These are phyloP conservation scores for Geranomyces michiganensis DNA, from an alignment of 192 early-diverging fungal species.

Conservation along the genomic window DNA sequence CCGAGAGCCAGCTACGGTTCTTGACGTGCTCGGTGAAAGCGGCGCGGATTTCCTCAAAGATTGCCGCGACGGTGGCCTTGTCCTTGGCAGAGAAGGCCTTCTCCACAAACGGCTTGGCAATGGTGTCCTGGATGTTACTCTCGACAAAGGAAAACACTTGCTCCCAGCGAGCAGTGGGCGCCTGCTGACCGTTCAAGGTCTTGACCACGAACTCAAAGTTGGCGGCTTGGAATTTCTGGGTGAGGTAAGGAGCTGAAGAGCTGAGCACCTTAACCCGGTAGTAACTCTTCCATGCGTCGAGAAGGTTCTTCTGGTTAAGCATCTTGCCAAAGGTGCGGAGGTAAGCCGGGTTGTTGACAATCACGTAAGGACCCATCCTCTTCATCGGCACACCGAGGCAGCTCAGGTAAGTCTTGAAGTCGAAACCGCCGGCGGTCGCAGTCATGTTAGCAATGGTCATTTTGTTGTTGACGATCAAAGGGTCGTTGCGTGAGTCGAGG, in stretches of 20 bases:
- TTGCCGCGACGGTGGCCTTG: background rate
- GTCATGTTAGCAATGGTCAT: background rate
- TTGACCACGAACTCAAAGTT: background rate
- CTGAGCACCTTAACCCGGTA: background rate
- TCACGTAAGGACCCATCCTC: background rate
- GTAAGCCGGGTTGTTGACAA: conserved; percentile 19
- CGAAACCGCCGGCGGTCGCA: background rate
- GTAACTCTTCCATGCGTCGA: background rate
- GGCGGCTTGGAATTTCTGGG: background rate
- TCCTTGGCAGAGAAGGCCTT: conserved; percentile 7
- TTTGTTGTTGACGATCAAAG: background rate
- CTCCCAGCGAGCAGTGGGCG: background rate
- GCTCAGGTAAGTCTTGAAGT: background rate
- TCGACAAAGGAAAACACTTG: background rate
- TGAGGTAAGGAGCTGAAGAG: background rate
- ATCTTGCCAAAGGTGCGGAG: background rate
- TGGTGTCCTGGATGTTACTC: background rate
- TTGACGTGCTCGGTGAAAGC: conserved; percentile 12
- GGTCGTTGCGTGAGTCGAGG: background rate
- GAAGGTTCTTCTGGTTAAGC: background rate
- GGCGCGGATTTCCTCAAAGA: background rate
- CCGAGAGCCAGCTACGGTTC: conserved; percentile 32
- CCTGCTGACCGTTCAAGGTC: background rate
- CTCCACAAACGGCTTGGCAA: conserved; percentile 5
- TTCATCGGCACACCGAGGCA: background rate